These are phyloP conservation scores for Citrullus mucosospermus DNA, from an alignment of 306 rosid genomes.

Conservation along the genomic window DNA sequence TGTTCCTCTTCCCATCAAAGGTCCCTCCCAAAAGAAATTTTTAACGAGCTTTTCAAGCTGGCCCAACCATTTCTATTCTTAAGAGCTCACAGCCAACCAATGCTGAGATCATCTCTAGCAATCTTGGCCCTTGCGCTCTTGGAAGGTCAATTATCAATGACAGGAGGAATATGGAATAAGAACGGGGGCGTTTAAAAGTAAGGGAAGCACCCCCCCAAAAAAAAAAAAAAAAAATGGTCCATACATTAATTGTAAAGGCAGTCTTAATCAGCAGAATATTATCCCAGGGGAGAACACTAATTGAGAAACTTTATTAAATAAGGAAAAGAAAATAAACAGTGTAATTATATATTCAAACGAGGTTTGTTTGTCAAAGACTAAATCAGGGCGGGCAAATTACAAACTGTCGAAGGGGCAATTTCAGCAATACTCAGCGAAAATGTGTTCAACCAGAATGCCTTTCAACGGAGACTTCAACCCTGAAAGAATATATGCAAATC, in stretches of 20 bases:
- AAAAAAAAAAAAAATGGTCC: not conserved
- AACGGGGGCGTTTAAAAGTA: not conserved
- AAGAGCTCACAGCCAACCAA: too few species aligned
- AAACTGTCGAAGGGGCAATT: not conserved
- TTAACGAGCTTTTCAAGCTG: not conserved
- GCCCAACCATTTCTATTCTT: not conserved
- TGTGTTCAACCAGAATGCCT: not conserved
- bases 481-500: not conserved
- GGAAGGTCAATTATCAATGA: not conserved
- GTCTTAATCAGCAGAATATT: not conserved
- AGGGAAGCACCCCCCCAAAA: not conserved
- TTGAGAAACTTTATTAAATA: not conserved
- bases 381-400: not conserved
- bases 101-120: not conserved
- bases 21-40: not conserved
- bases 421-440: not conserved
- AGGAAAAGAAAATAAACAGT: not conserved
- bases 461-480: not conserved
- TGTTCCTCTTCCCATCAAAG: not conserved
- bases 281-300: not conserved
- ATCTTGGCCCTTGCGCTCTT: not conserved
- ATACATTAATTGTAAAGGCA: not conserved
- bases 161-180: not conserved
- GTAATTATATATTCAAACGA: not conserved
- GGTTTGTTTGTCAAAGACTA: not conserved